Evolutionary conservation across 371 early-diverging fungal genomes (phyloP), one percentile per base, ranked within the genome.

Genomic region (Apophysomyces sp.): DNA sequence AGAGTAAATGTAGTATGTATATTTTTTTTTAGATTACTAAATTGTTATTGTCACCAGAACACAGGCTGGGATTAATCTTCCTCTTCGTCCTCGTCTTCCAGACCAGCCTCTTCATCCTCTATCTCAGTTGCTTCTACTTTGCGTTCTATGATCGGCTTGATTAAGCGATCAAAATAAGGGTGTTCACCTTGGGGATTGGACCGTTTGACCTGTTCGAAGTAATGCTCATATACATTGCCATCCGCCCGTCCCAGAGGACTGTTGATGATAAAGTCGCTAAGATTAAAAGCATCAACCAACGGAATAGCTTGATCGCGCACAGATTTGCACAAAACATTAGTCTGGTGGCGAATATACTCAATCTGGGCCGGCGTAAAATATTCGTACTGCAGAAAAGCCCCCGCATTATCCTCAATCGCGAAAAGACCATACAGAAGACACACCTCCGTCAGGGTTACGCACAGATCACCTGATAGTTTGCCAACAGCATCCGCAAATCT

Each of bases 161-260:
- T 93, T 63, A 92, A 68, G 32, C 78, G 72, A 40, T 91, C 78
- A 72, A 95, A 92, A 84, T 95, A 95, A 53, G 90, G 87, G 31
- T 92, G 89, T 52, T 84, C 85, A 12, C 80, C 80, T 39, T 87
- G 85, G 44, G 90, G 90, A 72, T 95, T 93, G 58, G 86, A 86
- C 54, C 82, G 75, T 62, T 86, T 87, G 51, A 95, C 94, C 41
- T 86, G 84, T 32, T 89, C 86, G 82, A 94, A 95, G 91, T 94
- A 94, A 67, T 87, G 84, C 54, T 88, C 91, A 71, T 94, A 94
- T 7, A 92, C 85, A 69, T 95, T 88, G 62, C 97, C 97, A 61
- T 96, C 95, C 58, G 82, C 86, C 39, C 89, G 85, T 27, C 97
- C 97, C 16, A 96, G 71, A n/a, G 96, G 94, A 56, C 93, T 93